phyloP scores from a whole-genome alignment of 169 alveolate genomes.

The Plasmodium relictum region DNA sequence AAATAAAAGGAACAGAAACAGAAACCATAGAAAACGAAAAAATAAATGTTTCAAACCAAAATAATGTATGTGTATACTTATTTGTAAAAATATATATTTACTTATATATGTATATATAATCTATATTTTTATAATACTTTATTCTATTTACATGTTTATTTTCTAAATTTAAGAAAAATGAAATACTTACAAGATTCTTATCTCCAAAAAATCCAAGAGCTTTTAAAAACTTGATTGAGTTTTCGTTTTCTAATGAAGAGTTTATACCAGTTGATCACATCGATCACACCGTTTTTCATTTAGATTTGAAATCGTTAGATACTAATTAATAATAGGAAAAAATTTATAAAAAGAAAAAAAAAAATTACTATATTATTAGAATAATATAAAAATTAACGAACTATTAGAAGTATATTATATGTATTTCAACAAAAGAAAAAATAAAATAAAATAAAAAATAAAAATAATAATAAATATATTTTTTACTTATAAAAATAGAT shows the following conservation, averaged over 20 bases:
- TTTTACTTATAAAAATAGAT: slow-evolving; percentile 2
- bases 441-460: too few relatives aligned
- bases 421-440: too few relatives aligned
- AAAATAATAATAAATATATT: slow-evolving; percentile 9
- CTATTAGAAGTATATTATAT: too few relatives aligned
- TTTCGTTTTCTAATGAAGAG: slow-evolving; percentile 63
- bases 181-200: slow-evolving; percentile 58
- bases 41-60: slow-evolving; percentile 13
- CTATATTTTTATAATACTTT: background rate
- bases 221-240: slow-evolving; percentile 41
- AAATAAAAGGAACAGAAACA: slow-evolving; percentile 9
- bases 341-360: too few relatives aligned
- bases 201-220: slow-evolving; percentile 77
- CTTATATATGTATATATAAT: background rate
- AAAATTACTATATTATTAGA: too few relatives aligned
- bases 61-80: slow-evolving; percentile 22
- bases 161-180: slow-evolving; percentile 41
- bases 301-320: slow-evolving; percentile 63
- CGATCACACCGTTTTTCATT: slow-evolving; percentile 74
- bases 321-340: too few relatives aligned
- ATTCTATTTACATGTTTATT: background rate
- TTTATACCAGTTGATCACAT: slow-evolving; percentile 49
- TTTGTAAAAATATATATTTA: background rate
- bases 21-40: slow-evolving; percentile 29
- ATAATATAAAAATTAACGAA: too few relatives aligned